Base-by-base conservation (phyloP, 768 basidiomycete species). In the Cystofilobasidium macerans region DNA sequence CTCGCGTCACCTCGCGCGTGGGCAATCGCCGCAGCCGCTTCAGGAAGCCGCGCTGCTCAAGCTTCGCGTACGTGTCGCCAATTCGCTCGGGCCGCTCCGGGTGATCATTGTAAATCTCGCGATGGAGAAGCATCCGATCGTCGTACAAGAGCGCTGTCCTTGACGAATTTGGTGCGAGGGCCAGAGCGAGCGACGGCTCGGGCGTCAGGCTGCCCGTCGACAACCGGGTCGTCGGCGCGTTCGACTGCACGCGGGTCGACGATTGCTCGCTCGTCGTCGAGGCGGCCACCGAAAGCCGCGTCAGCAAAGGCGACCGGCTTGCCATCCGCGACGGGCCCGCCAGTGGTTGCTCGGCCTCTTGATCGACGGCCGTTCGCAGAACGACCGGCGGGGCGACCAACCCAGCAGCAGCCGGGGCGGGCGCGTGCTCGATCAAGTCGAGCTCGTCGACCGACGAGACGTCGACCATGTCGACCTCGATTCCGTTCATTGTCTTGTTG, bases 11-110 rank as follows among this genome's bases (percentile, higher is more conserved):
- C 57, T 83, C 80, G 59, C 89, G 81, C 71, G 89, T 86, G 0
- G 84, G 84, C 24, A 98, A 77, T 71, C 81, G 82, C 72, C 85
- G 83, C 89, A 94, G 94, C 71, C 82, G 82, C 22, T 78, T 72
- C 54, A 84, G 79, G 71, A 87, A 78, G 32, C 83, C 82, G 45
- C 80, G 80, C 43, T 77, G 77, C n/a, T 80, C 78, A 40, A 98
- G 79, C 13, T 81, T 79, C 38, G 83, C 77, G 78, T 83, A 87
- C 69, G 97, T 92, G 63, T 80, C 78, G 12, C 81, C 79, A 71
- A 98, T 94, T 45, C 95, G 85, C 70, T 79, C 81, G 0, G 86
- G 87, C 60, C 82, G 79, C 70, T 89, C 86, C 0, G 92, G 92
- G 71, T 92, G 88, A 2, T 73, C 74, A 22, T 67, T 61, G 5